A percentile compares a stretch with the other conserved stretches of the same genome.
These are phyloP conservation scores for Diaporthe citrichinensis DNA, from an alignment of 2,329 filamentous ascomycete species.

Conservation along the genomic window DNA sequence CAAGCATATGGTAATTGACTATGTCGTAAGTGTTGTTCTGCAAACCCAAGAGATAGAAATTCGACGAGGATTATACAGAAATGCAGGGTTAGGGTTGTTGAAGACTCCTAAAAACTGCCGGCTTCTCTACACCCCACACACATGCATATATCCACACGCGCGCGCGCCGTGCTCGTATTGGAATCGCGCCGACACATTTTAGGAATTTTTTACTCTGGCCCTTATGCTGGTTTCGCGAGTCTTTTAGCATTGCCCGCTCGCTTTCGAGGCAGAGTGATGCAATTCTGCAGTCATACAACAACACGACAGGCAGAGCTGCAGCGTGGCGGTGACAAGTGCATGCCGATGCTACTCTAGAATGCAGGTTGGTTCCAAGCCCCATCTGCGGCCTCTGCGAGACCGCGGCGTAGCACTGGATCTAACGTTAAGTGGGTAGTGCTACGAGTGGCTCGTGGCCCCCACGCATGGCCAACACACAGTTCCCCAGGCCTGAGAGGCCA, in stretches of 20 bases:
- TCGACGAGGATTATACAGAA: not conserved
- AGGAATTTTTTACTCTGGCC: not conserved
- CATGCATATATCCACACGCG: not conserved
- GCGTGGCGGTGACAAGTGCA: slow-evolving; percentile 10
- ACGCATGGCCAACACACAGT: not conserved
- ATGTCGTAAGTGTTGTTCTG: no score
- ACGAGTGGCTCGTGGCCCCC: slow-evolving; percentile 10
- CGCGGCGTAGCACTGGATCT: not conserved
- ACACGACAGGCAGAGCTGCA: not conserved
- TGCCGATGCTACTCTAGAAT: slow-evolving; percentile 13
- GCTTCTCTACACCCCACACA: not conserved
- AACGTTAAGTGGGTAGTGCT: not conserved
- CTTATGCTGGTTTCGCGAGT: no score
- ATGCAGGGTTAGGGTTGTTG: slow-evolving; percentile 2
- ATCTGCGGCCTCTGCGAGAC: not conserved
- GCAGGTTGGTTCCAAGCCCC: slow-evolving; percentile 30
- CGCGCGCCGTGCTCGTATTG: no score
- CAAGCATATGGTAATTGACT: not conserved
- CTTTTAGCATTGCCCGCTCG: not conserved
- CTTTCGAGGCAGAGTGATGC: not conserved
- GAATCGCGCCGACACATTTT: no score
- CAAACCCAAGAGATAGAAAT: not conserved
- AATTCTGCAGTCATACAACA: not conserved
- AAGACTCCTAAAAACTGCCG: not conserved
- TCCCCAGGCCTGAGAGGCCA: not conserved